These are phyloP conservation scores for Annulohypoxylon bovei DNA, from an alignment of 495 filamentous ascomycete species.

Conservation along the genomic window DNA sequence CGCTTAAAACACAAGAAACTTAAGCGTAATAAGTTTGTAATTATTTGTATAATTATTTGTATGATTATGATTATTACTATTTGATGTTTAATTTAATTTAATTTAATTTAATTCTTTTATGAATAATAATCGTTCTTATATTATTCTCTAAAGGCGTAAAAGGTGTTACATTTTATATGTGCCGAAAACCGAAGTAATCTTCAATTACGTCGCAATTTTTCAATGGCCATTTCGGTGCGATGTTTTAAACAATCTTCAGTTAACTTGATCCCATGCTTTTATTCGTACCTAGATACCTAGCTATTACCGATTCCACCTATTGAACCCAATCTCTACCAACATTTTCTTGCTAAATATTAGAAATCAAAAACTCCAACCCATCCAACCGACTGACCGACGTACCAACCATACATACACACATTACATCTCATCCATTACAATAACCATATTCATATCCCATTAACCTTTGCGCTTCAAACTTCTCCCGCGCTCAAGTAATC, in stretches of 20 bases:
- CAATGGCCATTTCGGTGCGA: too few relatives aligned
- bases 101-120: too few relatives aligned
- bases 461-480: constrained; percentile 39
- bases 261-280: neutral
- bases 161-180: too few relatives aligned
- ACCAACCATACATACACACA: constrained; percentile 8
- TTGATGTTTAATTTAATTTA: too few relatives aligned
- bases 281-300: neutral
- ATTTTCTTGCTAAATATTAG: neutral
- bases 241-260: too few relatives aligned
- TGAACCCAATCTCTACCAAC: constrained; percentile 14
- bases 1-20: too few relatives aligned
- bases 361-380: constrained; percentile 13
- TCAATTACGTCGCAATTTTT: too few relatives aligned
- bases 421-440: constrained; percentile 6
- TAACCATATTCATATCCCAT: neutral
- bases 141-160: neutral
- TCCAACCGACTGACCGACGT: neutral
- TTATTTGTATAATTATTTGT: neutral
- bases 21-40: neutral
- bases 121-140: neutral
- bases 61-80: neutral
- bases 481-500: constrained; percentile 48
- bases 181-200: too few relatives aligned
- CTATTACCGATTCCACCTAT: constrained; percentile 19